Base-by-base conservation (phyloP, 2,329 filamentous ascomycete species). In the Aspergillus fijiensis region DNA sequence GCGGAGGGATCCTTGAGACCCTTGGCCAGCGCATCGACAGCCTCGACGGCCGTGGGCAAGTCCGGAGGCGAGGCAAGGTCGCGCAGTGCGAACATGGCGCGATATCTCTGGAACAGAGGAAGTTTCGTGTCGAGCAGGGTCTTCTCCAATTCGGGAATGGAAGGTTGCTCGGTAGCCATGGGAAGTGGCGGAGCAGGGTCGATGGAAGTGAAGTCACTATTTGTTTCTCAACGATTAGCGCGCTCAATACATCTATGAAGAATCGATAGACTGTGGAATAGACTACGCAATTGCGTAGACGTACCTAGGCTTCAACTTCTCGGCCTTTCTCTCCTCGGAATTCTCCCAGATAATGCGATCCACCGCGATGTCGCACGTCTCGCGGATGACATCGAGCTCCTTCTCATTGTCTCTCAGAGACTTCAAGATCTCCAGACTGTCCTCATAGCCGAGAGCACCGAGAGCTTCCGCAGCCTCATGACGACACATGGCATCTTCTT, bases 351-450 rank as follows among this genome's bases (percentile, higher is more conserved):
- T 84, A 71, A 99, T 96, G 66, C 95, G 87, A 70, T 92, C 93
- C 59, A 98, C 90, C 5, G 96, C 94, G 73, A 99, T 95, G 74
- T 99, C 95, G 75, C 95, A 99, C 0, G 95, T 99, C 82, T 99
- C 93, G 48, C 85, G 86, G n/a, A 99, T 88, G 45, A 92, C 90
- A 29, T 89, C 87, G 35, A 88, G 84, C 78, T 98, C 93, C 19
- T 85, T 86, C 63, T 82, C 78, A 64, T 91, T 87, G 73, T 97
- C 90, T 63, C 91, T 85, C 71, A 92, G 86, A 65, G 85, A 77
- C 72, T 84, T 86, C 65, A 99, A 79, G 35, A 98, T 77, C 2
- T 87, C 86, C 72, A 99, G 75, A 71, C 91, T 93, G 4, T 84
- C 84, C 31, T 82, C 79, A 72, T 94, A 87, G 4, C 91, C 92